phyloP scores from a whole-genome alignment of 352 stramenopile species.

The Phytophthora pistaciae region DNA sequence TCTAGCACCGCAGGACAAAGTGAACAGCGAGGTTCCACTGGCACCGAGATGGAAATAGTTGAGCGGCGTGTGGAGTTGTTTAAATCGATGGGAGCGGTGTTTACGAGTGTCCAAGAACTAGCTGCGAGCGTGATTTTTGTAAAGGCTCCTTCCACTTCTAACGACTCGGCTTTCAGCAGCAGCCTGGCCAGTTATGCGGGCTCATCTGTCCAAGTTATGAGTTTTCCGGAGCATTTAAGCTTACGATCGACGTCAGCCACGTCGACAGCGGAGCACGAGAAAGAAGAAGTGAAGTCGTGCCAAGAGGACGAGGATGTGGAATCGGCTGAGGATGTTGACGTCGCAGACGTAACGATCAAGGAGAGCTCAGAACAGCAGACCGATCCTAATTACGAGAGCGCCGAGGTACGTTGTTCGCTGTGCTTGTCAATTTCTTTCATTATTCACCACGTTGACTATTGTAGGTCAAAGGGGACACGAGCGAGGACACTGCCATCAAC shows the following conservation, averaged over 20 bases:
- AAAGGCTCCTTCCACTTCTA: slow-evolving; percentile 61
- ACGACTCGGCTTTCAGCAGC: slow-evolving; percentile 71
- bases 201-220: slow-evolving; percentile 61
- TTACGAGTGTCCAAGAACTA: slow-evolving; percentile 85
- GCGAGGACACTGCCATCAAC: slow-evolving; percentile 33
- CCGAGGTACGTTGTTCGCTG: slow-evolving; percentile 21
- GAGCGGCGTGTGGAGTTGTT: slow-evolving; percentile 73
- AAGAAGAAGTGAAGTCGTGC: slow-evolving; percentile 22
- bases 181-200: slow-evolving; percentile 64
- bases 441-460: background rate
- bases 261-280: slow-evolving; percentile 28
- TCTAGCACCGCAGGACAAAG: slow-evolving; percentile 65
- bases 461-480: slow-evolving; percentile 26
- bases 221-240: slow-evolving; percentile 79
- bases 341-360: slow-evolving; percentile 25
- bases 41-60: slow-evolving; percentile 34
- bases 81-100: slow-evolving; percentile 66
- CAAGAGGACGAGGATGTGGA: slow-evolving; percentile 25
- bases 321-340: slow-evolving; percentile 17
- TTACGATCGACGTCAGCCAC: slow-evolving; percentile 30
- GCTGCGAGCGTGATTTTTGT: slow-evolving; percentile 87
- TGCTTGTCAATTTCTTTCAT: slow-evolving; percentile 4
- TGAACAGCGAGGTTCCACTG: slow-evolving; percentile 39
- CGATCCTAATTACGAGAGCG: slow-evolving; percentile 19
- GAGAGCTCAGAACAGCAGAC: slow-evolving; percentile 25